Percentiles rank a stretch among this genome's conserved stretches.
Conservation (phyloP, 305 asterid species). For the Euphrasia arctica region DNA sequence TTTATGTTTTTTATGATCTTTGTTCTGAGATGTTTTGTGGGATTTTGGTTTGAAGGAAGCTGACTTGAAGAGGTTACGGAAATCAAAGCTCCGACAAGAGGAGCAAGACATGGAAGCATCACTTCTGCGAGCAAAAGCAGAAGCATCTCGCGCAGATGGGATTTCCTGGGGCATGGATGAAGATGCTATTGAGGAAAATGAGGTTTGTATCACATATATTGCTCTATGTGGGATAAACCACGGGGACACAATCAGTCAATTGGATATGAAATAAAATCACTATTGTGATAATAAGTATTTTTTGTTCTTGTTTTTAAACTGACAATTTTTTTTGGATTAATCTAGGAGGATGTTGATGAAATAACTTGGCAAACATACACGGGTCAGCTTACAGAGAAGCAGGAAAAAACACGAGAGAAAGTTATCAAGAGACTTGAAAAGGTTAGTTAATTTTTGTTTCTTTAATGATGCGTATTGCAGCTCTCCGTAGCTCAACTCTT, state of each 20-base stretch:
- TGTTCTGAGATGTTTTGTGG: conserved; percentile 18
- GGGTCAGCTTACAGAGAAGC: conserved; percentile 99
- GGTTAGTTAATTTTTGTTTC: conserved; percentile 43
- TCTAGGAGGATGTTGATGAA: conserved; percentile 89
- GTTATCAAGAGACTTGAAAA: conserved; percentile 92
- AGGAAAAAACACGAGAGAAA: conserved; percentile 94
- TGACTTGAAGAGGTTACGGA: conserved; percentile 65
- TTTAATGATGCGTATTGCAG: conserved; percentile 5
- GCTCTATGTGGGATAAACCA: conserved; percentile 8
- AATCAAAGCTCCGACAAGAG: conserved; percentile 56
- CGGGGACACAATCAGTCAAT: background rate
- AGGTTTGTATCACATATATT: conserved; percentile 46
- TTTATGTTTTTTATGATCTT: background rate
- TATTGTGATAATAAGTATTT: background rate
- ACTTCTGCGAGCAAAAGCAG: conserved; percentile 75
- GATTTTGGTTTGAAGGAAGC: conserved; percentile 65
- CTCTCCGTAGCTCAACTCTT: conserved; percentile 15
- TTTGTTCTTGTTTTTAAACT: conserved; percentile 20
- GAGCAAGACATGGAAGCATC: conserved; percentile 95
- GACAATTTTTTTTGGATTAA: conserved; percentile 21
- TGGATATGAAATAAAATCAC: background rate
- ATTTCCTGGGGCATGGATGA: conserved; percentile 98
- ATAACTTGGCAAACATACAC: conserved; percentile 98
- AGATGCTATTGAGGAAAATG: conserved; percentile 93
- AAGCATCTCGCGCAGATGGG: conserved; percentile 90